Base-by-base conservation (phyloP, 352 stramenopile genomes). In the Phytophthora pseudosyringae region DNA sequence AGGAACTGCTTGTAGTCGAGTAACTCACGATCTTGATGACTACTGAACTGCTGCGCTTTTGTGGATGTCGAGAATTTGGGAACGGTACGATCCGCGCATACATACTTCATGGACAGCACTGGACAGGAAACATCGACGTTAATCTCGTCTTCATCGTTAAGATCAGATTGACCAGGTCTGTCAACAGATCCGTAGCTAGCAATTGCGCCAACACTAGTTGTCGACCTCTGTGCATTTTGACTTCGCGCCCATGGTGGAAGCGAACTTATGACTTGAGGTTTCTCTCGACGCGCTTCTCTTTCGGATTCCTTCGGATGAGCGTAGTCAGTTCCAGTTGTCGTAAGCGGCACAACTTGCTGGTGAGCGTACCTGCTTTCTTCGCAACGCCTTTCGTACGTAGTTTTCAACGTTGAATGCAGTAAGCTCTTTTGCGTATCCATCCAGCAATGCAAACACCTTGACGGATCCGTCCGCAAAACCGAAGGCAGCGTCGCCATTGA, bases 391-490 rank as follows among this genome's bases (percentile, higher is more conserved):
- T 13, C 72, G 72, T 33, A 92, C 47, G 33, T 84, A 87, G 7
- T 67, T 73, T 15, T 83, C 81, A 12, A 89, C 36, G 33, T 76
- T 81, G 3, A 90, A 46, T 10, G 48, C 60, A 15, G 71, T 75
- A 26, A 89, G 64, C 44, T 94, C 78, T 39, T 80, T 89, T 3
- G 76, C 81, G 54, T 80, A 88, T 16, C 43, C 65, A 43, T 90
- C 74, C 45, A 78, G 49, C 5, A 90, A 15, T 3, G 67, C 67
- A 55, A 90, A 95, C 8, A 90, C 63, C 43, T 80, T 79, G 38
- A 93, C 52, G 7, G 69, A 83, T 28, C 84, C 83, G 31, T 95
- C 86, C 0, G 75, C 78, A 72, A 95, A 95, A 7, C 84, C 86
- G 21, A 92, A 86, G 2, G 70, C 62, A 4, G 77, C 70, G 44